Percentiles rank a stretch among this genome's conserved stretches.
phyloP scores from a whole-genome alignment of 768 basidiomycete genomes.

The Pholiota molesta region DNA sequence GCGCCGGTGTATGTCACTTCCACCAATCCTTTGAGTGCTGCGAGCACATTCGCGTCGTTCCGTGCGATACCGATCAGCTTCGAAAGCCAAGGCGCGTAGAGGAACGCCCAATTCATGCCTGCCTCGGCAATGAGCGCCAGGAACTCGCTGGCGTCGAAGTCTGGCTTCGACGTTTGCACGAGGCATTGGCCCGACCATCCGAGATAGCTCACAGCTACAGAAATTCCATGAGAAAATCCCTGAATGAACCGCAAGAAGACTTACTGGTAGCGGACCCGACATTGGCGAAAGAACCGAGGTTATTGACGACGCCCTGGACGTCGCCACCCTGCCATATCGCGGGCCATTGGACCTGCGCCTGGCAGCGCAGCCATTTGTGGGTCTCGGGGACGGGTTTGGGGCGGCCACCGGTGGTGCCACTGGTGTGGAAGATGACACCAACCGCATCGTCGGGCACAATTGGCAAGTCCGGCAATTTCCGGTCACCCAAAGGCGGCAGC shows the following conservation, averaged over 20 bases:
- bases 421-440: slow-evolving; percentile 66
- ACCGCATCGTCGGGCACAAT: slow-evolving; percentile 30
- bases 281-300: slow-evolving; percentile 18
- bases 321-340: slow-evolving; percentile 42
- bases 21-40: slow-evolving; percentile 17
- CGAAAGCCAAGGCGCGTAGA: slow-evolving; percentile 27
- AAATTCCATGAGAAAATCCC: not conserved
- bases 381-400: slow-evolving; percentile 67
- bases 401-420: slow-evolving; percentile 66
- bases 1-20: slow-evolving; percentile 27
- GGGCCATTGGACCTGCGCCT: slow-evolving; percentile 44
- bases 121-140: slow-evolving; percentile 19
- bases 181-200: slow-evolving; percentile 22
- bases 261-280: slow-evolving; percentile 18
- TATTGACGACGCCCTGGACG: slow-evolving; percentile 11
- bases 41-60: slow-evolving; percentile 9
- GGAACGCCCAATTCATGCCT: slow-evolving; percentile 20
- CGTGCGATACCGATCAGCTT: slow-evolving; percentile 19
- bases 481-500: not conserved
- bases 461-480: slow-evolving; percentile 42
- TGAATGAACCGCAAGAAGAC: not conserved
- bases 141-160: slow-evolving; percentile 23
- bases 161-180: slow-evolving; percentile 23
- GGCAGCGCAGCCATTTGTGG: slow-evolving; percentile 53
- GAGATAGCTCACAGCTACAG: slow-evolving; percentile 21